These are phyloP conservation scores for Aphanomyces invadans DNA, from an alignment of 352 stramenopile genomes.

Conservation along the genomic window DNA sequence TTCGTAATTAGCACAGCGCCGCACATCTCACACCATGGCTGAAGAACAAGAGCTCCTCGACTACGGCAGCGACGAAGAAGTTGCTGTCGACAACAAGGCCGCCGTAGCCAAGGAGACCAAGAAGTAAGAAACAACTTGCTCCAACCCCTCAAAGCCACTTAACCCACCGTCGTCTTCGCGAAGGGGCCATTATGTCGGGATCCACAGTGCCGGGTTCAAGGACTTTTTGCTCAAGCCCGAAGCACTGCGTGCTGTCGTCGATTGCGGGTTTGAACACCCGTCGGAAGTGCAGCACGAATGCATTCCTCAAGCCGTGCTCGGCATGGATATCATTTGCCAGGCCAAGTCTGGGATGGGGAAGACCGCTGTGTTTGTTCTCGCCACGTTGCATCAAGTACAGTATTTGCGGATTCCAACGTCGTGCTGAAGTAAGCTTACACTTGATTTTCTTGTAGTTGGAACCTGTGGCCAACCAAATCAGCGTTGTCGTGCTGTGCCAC, in stretches of 20 bases:
- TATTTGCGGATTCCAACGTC: neutral
- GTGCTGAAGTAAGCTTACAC: neutral
- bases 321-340: slow-evolving; percentile 99
- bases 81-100: slow-evolving; percentile 54
- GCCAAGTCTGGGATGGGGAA: slow-evolving; percentile 99
- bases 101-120: slow-evolving; percentile 82
- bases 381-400: slow-evolving; percentile 97
- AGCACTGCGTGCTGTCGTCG: slow-evolving; percentile 96
- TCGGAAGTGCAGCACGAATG: slow-evolving; percentile 99
- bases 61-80: slow-evolving; percentile 86
- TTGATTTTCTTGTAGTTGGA: slow-evolving; percentile 60
- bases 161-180: slow-evolving; percentile 20
- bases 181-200: slow-evolving; percentile 99
- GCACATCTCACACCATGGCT: slow-evolving; percentile 22
- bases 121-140: slow-evolving; percentile 60
- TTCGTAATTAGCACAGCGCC: slow-evolving; percentile 78
- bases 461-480: slow-evolving; percentile 88
- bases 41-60: slow-evolving; percentile 67
- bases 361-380: slow-evolving; percentile 99
- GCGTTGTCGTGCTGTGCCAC: slow-evolving; percentile 97
- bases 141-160: slow-evolving; percentile 1
- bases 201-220: slow-evolving; percentile 98
- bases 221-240: slow-evolving; percentile 99
- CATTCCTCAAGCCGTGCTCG: slow-evolving; percentile 99
- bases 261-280: slow-evolving; percentile 99